Evolutionary conservation across 1,284 basidiomycete genomes (phyloP).

Genomic region (Sanghuangporus baumii): DNA sequence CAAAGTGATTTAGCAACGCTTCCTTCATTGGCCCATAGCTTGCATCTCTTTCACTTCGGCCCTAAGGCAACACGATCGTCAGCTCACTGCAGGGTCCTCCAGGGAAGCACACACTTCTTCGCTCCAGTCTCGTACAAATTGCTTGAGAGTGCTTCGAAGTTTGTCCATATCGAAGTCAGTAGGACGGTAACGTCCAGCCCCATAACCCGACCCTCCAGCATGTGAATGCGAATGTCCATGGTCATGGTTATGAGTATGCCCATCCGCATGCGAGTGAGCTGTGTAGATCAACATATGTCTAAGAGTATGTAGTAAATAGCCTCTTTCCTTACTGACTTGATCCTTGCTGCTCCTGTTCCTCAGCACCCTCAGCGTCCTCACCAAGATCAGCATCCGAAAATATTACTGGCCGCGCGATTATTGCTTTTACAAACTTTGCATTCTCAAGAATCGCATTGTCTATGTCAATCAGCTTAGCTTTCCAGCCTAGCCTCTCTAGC

Average conservation of each 20-base stretch:
- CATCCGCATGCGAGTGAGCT: slow-evolving; percentile 7
- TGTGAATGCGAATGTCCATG: slow-evolving; percentile 21
- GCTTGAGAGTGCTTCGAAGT: slow-evolving; percentile 82
- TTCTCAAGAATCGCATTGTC: slow-evolving; percentile 68
- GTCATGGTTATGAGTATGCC: slow-evolving; percentile 21
- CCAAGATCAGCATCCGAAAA: slow-evolving; percentile 44
- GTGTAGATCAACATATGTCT: background rate
- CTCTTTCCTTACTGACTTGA: background rate
- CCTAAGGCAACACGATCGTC: slow-evolving; percentile 38
- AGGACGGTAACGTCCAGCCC: slow-evolving; percentile 36
- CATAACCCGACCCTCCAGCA: background rate
- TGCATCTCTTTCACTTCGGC: slow-evolving; percentile 65
- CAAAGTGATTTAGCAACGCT: slow-evolving; percentile 63
- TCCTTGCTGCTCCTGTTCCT: background rate
- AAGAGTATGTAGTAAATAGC: background rate
- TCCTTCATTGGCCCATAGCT: slow-evolving; percentile 79
- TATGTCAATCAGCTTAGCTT: slow-evolving; percentile 50
- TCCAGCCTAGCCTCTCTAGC: slow-evolving; percentile 57
- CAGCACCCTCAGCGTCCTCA: slow-evolving; percentile 23
- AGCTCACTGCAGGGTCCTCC: background rate
- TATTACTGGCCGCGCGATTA: slow-evolving; percentile 68
- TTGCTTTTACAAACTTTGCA: slow-evolving; percentile 57
- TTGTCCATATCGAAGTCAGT: slow-evolving; percentile 81
- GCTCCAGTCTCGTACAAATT: slow-evolving; percentile 90
- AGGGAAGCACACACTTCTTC: slow-evolving; percentile 46